phyloP scores from a whole-genome alignment of 208 protist species.

The Crithidia fasciculata region DNA sequence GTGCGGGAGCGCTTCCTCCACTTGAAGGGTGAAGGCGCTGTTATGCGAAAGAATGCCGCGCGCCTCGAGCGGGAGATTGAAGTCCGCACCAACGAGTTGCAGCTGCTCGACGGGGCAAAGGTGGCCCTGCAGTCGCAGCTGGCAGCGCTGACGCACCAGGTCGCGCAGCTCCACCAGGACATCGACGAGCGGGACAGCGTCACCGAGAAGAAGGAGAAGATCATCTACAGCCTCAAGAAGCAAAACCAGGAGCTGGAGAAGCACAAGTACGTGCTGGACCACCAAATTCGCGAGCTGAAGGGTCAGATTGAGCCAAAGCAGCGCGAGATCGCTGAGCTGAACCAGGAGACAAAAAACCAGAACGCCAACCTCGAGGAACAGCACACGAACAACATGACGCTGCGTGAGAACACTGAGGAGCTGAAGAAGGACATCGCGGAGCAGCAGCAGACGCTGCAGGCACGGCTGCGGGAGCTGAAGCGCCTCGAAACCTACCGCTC shows the following conservation, averaged over 20 bases:
- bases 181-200: constrained; percentile 95
- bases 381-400: constrained; percentile 89
- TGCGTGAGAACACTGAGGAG: constrained; percentile 90
- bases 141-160: constrained; percentile 83
- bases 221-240: constrained; percentile 97
- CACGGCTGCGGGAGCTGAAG: constrained; percentile 81
- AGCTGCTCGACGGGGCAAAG: constrained; percentile 80
- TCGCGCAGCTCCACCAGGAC: constrained; percentile 88
- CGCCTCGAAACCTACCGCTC: constrained; percentile 90
- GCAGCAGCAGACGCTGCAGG: constrained; percentile 84
- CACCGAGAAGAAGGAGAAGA: constrained; percentile 96
- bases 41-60: constrained; percentile 93
- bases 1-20: constrained; percentile 89
- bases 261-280: constrained; percentile 98
- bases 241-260: constrained; percentile 98
- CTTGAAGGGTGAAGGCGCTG: constrained; percentile 95
- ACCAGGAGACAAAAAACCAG: constrained; percentile 93
- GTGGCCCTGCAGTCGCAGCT: constrained; percentile 80
- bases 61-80: constrained; percentile 94
- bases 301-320: constrained; percentile 97
- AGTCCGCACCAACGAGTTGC: constrained; percentile 71
- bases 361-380: constrained; percentile 90
- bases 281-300: constrained; percentile 98
- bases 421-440: constrained; percentile 89
- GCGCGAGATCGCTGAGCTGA: constrained; percentile 90